Base-by-base conservation (phyloP, 371 early-diverging fungal species). In the Lichtheimia corymbifera region DNA sequence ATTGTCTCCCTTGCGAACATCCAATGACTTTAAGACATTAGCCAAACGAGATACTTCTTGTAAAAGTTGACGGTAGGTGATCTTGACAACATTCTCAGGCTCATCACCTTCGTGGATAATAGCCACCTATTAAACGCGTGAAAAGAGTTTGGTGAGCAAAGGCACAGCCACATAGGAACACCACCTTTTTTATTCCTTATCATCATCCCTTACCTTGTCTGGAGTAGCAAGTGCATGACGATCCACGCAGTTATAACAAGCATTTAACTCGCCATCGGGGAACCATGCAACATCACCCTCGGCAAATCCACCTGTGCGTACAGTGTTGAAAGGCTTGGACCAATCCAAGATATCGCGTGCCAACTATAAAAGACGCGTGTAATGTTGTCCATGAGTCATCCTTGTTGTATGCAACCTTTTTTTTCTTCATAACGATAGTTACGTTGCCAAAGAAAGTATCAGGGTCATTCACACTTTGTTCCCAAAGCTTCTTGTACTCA, bases 161-260 rank as follows among this genome's bases (percentile, higher is more conserved):
- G 22, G 22, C 35, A 35, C 35, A 35, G 35, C 35, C 35, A 35
- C 35, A 35, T 11, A 0, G 1, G 7, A 5, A 28, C 7, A 1
- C 28, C 28, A 0, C 35, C 35, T 11, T 35, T 35, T 5, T 35
- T 9, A 11, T 11, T 35, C 35, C 35, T 35, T 9, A 35, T 35
- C 35, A 6, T 35, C 35, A 9, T 35, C 35, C 45, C 17, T 59
- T 67, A 80, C 82, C 76, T 83, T 83, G 67, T 84, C 71, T 22
- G 93, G 93, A 51, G 83, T 83, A 35, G 75, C 55, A 41, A 79
- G 53, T 25, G 94, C 97, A 80, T 97, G 96, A 50, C 98, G 92
- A 72, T 99, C 99, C 18, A 99, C 91, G 77, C 96, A 95, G 83
- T 98, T 99, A 82, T 94, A 95, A 35, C 91, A 87, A n/a, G 93